These are phyloP conservation scores for Magnolia kwangsiensis DNA, from an alignment of 164 flowering plant genomes.

Conservation along the genomic window DNA sequence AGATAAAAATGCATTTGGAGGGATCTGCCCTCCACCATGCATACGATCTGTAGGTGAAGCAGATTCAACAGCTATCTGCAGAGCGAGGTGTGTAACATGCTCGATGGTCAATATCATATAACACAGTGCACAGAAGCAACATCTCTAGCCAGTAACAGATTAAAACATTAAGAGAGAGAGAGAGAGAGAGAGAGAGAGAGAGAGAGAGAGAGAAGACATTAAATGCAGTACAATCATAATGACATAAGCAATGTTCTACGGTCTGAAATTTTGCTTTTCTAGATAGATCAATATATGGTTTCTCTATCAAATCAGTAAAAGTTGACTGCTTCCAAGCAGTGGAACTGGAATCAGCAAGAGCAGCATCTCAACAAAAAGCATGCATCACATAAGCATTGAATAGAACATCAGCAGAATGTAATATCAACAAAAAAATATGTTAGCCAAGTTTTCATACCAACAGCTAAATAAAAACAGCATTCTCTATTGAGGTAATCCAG, in stretches of 20 bases:
- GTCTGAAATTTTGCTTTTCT: background rate
- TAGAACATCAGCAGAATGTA: too few species aligned
- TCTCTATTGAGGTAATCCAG: too few species aligned
- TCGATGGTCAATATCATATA: background rate
- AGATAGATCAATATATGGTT: background rate
- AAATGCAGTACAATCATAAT: too few species aligned
- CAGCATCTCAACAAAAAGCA: too few species aligned
- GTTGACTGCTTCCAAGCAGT: too few species aligned
- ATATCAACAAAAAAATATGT: too few species aligned
- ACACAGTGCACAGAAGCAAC: background rate
- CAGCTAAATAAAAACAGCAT: too few species aligned
- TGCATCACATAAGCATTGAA: too few species aligned
- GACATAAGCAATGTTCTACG: background rate
- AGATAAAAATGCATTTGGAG: slow-evolving; percentile 1
- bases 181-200: too few species aligned
- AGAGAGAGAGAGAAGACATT: background rate
- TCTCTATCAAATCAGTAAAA: too few species aligned
- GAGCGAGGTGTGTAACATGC: background rate
- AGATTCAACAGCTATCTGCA: slow-evolving; percentile 25
- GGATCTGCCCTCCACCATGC: slow-evolving; percentile 1
- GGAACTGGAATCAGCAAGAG: too few species aligned
- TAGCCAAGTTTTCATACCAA: too few species aligned
- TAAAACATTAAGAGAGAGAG: background rate
- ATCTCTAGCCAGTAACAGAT: background rate
- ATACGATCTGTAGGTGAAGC: slow-evolving; percentile 20